Base-by-base conservation (phyloP, 2,329 filamentous ascomycete genomes). In the Zymoseptoria brevis region DNA sequence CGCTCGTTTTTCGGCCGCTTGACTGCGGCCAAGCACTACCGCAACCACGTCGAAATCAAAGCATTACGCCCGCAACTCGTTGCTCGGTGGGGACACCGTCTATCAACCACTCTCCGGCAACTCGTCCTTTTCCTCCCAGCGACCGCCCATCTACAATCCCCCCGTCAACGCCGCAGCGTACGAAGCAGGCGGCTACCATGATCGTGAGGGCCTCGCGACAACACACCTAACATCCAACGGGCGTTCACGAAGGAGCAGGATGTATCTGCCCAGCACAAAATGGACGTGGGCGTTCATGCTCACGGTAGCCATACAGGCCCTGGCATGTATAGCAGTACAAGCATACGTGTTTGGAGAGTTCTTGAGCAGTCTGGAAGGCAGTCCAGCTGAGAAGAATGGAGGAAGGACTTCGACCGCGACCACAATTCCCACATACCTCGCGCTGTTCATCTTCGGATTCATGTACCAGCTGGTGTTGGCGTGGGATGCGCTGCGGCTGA, bases 391-490 rank as follows among this genome's bases (percentile, higher is more conserved):
- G 13, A 30, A 52, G 9, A 19, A 61, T 19, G 57, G 26, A 56
- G 19, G 54, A 52, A 30, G 30, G n/a, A 57, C 54, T 45, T 62
- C 58, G 41, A 62, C 61, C 6, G 61, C 56, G 9, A 60, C 63
- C 35, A 84, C 92, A 0, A 96, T 99, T 64, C 93, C 94, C 24
- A 97, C 93, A 45, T 97, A 96, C 76, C 81, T 99, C 60, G 90
- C 93, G 22, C 84, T 99, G 53, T 96, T 97, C 79, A 96, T 96
- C 74, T 96, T 99, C 74, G 94, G 90, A 62, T 97, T 96, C 77
- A 75, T 99, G 59, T 99, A 97, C 77, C 87, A 96, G 72, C 78
- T 97, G 30, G 78, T 95, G 26, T 80, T 99, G 56, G 89, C 94
- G 11, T 97, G 91, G 82, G 94, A 99, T 78, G 94, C 93, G 16